phyloP scores from a whole-genome alignment of 1,284 basidiomycete genomes.

The Sparassis latifolia region DNA sequence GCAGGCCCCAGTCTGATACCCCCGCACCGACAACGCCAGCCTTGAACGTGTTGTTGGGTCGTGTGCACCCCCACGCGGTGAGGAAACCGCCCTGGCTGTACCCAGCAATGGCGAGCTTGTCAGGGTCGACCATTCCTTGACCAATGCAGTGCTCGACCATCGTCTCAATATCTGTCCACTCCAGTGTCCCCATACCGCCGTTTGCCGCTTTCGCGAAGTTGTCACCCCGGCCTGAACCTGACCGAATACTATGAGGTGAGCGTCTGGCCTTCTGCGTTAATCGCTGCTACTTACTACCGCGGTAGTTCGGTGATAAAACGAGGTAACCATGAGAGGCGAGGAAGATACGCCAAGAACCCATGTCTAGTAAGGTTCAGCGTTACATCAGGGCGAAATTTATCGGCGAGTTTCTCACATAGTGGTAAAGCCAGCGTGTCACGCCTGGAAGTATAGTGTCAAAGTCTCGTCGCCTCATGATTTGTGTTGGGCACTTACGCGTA shows the following conservation, averaged over 20 bases:
- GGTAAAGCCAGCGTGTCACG: slow-evolving; percentile 4
- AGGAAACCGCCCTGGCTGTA: slow-evolving; percentile 8
- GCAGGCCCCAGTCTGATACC: slow-evolving; percentile 6
- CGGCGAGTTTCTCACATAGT: not conserved
- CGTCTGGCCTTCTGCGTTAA: not conserved
- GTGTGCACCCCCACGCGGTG: slow-evolving; percentile 6
- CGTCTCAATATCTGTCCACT: slow-evolving; percentile 6
- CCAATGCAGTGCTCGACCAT: slow-evolving; percentile 4
- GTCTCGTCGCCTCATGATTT: not conserved
- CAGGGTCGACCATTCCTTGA: slow-evolving; percentile 2
- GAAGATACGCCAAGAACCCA: slow-evolving; percentile 1
- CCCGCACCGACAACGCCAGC: slow-evolving; percentile 3
- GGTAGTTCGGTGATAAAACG: slow-evolving; percentile 6
- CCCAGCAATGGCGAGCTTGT: slow-evolving; percentile 3
- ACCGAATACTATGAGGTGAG: not conserved
- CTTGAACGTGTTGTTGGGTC: slow-evolving; percentile 6
- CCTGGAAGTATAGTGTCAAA: not conserved
- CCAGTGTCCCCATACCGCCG: slow-evolving; percentile 4
- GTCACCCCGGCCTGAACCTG: slow-evolving; percentile 6
- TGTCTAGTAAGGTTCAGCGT: not conserved
- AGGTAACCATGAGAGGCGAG: slow-evolving; percentile 7
- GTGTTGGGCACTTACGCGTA: not conserved
- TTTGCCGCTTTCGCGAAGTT: slow-evolving; percentile 5
- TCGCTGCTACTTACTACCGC: slow-evolving; percentile 4
- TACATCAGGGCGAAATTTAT: not conserved